Percentiles rank a stretch among this genome's conserved stretches.
Conservation (phyloP, 164 flowering plant genomes). For the Taxillus chinensis region DNA sequence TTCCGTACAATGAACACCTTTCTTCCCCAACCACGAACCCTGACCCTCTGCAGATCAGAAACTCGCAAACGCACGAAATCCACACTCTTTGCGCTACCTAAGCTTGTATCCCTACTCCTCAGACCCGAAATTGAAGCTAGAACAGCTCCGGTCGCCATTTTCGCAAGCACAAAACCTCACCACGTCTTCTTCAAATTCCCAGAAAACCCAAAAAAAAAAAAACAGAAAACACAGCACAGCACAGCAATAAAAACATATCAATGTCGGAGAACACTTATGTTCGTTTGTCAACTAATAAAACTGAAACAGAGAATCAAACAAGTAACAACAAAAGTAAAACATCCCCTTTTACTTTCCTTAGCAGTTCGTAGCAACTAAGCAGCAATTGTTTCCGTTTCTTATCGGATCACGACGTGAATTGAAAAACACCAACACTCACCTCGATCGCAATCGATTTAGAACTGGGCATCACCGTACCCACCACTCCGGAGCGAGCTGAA, state of each 20-base stretch:
- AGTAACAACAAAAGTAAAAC: too few relatives aligned
- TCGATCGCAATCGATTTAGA: too few relatives aligned
- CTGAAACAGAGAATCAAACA: too few relatives aligned
- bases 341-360: too few relatives aligned
- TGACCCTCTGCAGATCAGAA: slow-evolving; percentile 37
- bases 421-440: too few relatives aligned
- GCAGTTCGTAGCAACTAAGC: too few relatives aligned
- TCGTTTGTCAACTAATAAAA: too few relatives aligned
- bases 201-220: too few relatives aligned
- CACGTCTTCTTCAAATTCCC: slow-evolving; percentile 1
- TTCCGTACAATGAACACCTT: slow-evolving; percentile 39
- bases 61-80: slow-evolving; percentile 46
- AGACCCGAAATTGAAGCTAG: slow-evolving; percentile 47
- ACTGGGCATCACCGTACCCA: too few relatives aligned
- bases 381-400: too few relatives aligned
- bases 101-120: slow-evolving; percentile 32
- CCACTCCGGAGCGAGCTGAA: too few relatives aligned
- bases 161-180: slow-evolving; percentile 3
- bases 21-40: slow-evolving; percentile 17
- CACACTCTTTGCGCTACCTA: slow-evolving; percentile 44
- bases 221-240: not conserved
- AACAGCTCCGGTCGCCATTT: slow-evolving; percentile 70
- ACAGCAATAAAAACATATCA: not conserved
- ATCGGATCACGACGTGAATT: too few relatives aligned
- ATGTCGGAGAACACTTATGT: not conserved